Conservation (phyloP, 177 flowering plant species). For the Vitis hybrid region DNA sequence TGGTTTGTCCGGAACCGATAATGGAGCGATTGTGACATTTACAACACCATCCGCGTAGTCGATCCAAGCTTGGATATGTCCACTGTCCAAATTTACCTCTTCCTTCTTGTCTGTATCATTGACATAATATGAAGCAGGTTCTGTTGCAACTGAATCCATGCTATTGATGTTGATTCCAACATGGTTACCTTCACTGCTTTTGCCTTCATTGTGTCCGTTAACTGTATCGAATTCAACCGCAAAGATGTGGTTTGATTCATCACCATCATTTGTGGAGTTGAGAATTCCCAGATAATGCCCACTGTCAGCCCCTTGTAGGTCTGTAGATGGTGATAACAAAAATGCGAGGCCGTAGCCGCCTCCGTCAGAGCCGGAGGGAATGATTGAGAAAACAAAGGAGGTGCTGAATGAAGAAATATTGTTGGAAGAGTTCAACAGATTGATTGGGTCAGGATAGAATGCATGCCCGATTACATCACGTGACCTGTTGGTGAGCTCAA, state of each 20-base stretch:
- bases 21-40: conserved; percentile 27
- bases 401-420: conserved; percentile 36
- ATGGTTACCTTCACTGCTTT: conserved; percentile 29
- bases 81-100: conserved; percentile 23
- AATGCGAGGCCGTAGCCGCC: conserved; percentile 42
- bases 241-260: conserved; percentile 26
- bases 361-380: conserved; percentile 3
- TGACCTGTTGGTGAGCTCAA: conserved; percentile 38
- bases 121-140: conserved; percentile 12
- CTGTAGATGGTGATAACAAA: conserved; percentile 22
- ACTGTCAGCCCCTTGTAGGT: conserved; percentile 17
- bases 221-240: conserved; percentile 44
- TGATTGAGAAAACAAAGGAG: conserved; percentile 34
- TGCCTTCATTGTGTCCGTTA: conserved; percentile 18
- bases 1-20: conserved; percentile 8
- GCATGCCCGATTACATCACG: conserved; percentile 34
- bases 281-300: conserved; percentile 32
- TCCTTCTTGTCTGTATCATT: neutral
- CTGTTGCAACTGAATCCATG: conserved; percentile 6
- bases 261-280: conserved; percentile 14
- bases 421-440: conserved; percentile 12
- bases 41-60: conserved; percentile 23
- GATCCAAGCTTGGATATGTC: conserved; percentile 35
- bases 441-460: conserved; percentile 31
- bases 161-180: conserved; percentile 37